These are phyloP conservation scores for Leucocoprinus sp. DNA, from an alignment of 768 basidiomycete species.

Conservation along the genomic window DNA sequence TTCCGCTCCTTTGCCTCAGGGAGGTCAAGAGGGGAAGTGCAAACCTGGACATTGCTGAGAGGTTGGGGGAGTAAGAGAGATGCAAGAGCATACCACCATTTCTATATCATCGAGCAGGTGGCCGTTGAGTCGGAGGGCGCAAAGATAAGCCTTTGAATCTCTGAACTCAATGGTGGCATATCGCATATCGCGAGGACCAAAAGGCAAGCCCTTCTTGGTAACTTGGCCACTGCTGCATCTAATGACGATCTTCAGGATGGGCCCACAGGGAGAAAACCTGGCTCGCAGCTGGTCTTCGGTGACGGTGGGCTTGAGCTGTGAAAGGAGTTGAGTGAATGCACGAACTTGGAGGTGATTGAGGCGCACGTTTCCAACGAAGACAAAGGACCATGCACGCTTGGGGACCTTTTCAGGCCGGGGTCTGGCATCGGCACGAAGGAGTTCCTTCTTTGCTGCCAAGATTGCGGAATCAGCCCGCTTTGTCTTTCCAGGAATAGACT, in stretches of 20 bases:
- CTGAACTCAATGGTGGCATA: conserved; percentile 47
- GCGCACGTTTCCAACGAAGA: conserved; percentile 61
- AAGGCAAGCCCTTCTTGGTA: conserved; percentile 17
- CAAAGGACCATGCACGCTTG: conserved; percentile 19
- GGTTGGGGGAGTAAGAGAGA: too few relatives aligned
- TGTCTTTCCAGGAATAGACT: conserved; percentile 9
- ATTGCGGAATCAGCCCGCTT: conserved; percentile 6
- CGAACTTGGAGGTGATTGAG: neutral
- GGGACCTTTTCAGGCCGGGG: conserved; percentile 19
- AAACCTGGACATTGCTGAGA: conserved; percentile 24
- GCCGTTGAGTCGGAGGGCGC: conserved; percentile 35
- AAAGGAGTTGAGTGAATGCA: neutral
- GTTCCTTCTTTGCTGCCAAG: conserved; percentile 4
- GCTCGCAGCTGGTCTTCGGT: conserved; percentile 23
- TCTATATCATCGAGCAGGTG: conserved; percentile 25
- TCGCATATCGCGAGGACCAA: conserved; percentile 27
- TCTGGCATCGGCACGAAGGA: conserved; percentile 2
- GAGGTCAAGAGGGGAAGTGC: conserved; percentile 27
- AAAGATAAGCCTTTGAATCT: conserved; percentile 24
- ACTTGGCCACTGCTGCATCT: conserved; percentile 37
- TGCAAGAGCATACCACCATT: conserved; percentile 35
- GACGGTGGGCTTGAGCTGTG: conserved; percentile 28
- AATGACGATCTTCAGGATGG: conserved; percentile 17
- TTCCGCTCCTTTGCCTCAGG: conserved; percentile 30
- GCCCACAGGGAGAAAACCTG: conserved; percentile 31